Percentiles rank a stretch among this genome's conserved stretches.
phyloP scores from a whole-genome alignment of 192 early-diverging fungal genomes.

The Coemansia sp. region DNA sequence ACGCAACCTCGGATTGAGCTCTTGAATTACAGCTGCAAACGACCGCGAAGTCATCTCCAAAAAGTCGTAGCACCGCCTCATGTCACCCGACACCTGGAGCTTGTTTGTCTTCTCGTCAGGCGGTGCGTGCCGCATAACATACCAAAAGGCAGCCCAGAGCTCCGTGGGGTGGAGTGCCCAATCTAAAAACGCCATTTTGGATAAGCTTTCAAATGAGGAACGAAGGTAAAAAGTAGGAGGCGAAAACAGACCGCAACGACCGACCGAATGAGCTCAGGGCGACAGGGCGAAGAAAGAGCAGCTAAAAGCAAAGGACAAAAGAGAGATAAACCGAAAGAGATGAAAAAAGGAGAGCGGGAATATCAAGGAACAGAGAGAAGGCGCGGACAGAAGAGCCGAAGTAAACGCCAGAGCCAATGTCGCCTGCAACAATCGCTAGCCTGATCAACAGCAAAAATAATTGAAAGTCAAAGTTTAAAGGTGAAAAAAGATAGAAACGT shows the following conservation, averaged over 20 bases:
- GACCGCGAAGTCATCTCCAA: conserved; percentile 93
- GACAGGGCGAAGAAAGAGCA: not conserved
- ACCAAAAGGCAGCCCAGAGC: conserved; percentile 75
- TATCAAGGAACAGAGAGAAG: not conserved
- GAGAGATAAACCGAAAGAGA: not conserved
- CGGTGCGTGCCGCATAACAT: conserved; percentile 57
- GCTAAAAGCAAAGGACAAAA: not conserved
- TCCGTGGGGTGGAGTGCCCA: conserved; percentile 83
- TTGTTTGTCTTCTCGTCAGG: conserved; percentile 58
- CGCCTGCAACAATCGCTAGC: not conserved
- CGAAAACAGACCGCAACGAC: not conserved
- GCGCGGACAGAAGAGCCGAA: not conserved
- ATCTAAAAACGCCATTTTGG: conserved; percentile 57
- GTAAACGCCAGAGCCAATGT: not conserved
- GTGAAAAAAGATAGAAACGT: not conserved
- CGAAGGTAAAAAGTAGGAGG: not conserved
- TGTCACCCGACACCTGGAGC: conserved; percentile 56
- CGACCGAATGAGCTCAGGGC: not conserved
- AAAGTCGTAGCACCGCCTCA: conserved; percentile 82
- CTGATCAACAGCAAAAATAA: not conserved
- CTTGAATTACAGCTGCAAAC: conserved; percentile 93
- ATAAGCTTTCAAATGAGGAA: not conserved
- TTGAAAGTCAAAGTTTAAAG: not conserved
- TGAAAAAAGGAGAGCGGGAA: not conserved
- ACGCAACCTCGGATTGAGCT: conserved; percentile 72